A percentile compares a stretch with the other conserved stretches of the same genome.
phyloP scores from a whole-genome alignment of 805 yeast species.

The Lachancea thermotolerans region DNA sequence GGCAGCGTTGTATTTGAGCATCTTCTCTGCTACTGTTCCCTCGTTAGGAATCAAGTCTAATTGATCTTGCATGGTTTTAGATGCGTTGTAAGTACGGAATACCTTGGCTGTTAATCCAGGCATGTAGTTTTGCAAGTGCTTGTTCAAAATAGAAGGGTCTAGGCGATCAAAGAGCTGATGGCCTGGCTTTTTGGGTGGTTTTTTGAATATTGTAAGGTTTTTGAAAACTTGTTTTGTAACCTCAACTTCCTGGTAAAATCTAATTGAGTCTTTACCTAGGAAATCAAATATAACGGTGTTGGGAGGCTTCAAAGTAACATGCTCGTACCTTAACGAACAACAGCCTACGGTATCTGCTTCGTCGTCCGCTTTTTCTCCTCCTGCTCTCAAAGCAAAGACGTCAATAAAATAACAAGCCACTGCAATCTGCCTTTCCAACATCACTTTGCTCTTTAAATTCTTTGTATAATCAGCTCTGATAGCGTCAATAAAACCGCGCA shows the following conservation, averaged over 20 bases:
- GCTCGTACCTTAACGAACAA: constrained; percentile 88
- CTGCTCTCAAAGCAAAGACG: constrained; percentile 91
- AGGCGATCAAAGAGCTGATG: constrained; percentile 89
- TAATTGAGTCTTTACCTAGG: constrained; percentile 90
- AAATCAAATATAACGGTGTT: constrained; percentile 82
- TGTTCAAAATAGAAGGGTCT: constrained; percentile 75
- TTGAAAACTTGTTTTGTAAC: constrained; percentile 91
- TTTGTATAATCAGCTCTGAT: constrained; percentile 71
- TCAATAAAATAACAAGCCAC: constrained; percentile 91
- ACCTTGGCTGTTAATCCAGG: constrained; percentile 93
- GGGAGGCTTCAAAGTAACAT: constrained; percentile 79
- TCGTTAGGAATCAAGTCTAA: constrained; percentile 76
- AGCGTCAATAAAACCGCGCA: constrained; percentile 61
- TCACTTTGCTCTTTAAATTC: constrained; percentile 63
- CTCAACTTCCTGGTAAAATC: constrained; percentile 86
- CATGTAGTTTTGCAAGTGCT: constrained; percentile 84
- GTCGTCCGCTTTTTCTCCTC: constrained; percentile 95
- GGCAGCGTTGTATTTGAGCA: constrained; percentile 86
- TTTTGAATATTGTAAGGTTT: constrained; percentile 78
- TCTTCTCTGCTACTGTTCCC: constrained; percentile 83
- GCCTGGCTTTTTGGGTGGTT: constrained; percentile 83
- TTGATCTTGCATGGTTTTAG: constrained; percentile 95
- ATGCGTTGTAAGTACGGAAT: constrained; percentile 95
- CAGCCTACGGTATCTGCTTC: constrained; percentile 99
- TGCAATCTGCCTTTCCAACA: constrained; percentile 87